These are phyloP conservation scores for Apiotrichum porosum DNA, from an alignment of 1,284 basidiomycete species.

Conservation along the genomic window DNA sequence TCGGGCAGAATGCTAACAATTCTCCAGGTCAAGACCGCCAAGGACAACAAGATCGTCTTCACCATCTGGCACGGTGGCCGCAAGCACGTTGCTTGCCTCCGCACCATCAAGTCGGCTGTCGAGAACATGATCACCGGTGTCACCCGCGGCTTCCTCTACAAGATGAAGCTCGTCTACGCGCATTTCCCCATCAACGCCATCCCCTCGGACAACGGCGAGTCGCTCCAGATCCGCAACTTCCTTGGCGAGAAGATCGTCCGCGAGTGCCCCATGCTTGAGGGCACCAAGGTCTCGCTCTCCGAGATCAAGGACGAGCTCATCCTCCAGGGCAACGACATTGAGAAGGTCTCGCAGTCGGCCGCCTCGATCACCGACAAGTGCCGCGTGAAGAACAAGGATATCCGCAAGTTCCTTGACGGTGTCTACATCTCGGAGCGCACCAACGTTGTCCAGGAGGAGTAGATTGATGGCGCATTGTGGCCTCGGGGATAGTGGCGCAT, in stretches of 20 bases:
- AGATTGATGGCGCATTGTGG: conserved; percentile 19
- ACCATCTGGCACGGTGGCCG: conserved; percentile 97
- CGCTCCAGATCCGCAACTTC: conserved; percentile 97
- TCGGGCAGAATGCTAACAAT: too few relatives aligned
- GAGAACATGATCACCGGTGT: conserved; percentile 98
- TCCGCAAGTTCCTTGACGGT: conserved; percentile 64
- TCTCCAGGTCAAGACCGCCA: conserved; percentile 48
- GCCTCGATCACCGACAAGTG: conserved; percentile 92
- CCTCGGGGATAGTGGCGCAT: conserved; percentile 19
- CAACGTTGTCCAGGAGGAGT: conserved; percentile 33
- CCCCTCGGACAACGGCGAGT: conserved; percentile 72
- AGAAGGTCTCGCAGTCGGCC: conserved; percentile 93
- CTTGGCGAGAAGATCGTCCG: conserved; percentile 73
- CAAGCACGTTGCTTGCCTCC: conserved; percentile 97
- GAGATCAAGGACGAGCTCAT: conserved; percentile 95
- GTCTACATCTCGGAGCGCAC: conserved; percentile 60
- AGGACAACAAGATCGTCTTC: conserved; percentile 69
- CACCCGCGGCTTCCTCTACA: conserved; percentile 98
- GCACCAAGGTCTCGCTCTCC: conserved; percentile 82
- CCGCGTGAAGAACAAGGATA: conserved; percentile 96
- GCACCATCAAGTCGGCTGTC: conserved; percentile 91
- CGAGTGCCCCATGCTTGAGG: conserved; percentile 85
- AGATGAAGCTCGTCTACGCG: conserved; percentile 98
- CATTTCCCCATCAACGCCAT: conserved; percentile 99
- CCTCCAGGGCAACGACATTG: conserved; percentile 87